Evolutionary conservation across 2,329 filamentous ascomycete genomes (phyloP).

Genomic region (Dryadomyces sulphureus): DNA sequence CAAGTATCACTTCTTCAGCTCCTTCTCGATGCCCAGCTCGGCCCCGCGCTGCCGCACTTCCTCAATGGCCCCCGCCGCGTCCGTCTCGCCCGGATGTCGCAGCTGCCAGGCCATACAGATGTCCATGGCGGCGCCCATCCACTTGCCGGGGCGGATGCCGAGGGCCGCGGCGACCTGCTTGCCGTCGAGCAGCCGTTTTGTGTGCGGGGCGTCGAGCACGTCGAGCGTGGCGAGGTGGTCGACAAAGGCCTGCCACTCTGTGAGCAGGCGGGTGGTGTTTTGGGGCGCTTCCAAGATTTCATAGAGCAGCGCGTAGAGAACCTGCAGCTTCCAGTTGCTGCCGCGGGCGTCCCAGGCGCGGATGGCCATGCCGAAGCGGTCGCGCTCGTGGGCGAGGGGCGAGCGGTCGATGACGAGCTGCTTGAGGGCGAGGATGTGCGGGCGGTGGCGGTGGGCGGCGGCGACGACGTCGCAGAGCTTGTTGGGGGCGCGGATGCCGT

Average conservation of each 20-base stretch:
- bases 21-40: slow-evolving; percentile 31
- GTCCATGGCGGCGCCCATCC: slow-evolving; percentile 70
- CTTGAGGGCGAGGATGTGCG: slow-evolving; percentile 25
- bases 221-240: slow-evolving; percentile 39
- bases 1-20: neutral
- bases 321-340: slow-evolving; percentile 55
- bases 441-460: slow-evolving; percentile 11
- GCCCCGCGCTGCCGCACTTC: slow-evolving; percentile 36
- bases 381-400: slow-evolving; percentile 35
- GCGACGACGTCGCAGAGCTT: slow-evolving; percentile 53
- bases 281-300: slow-evolving; percentile 32
- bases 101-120: slow-evolving; percentile 81
- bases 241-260: slow-evolving; percentile 39
- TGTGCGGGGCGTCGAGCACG: slow-evolving; percentile 39
- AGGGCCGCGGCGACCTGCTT: slow-evolving; percentile 55
- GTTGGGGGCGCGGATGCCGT: slow-evolving; percentile 69
- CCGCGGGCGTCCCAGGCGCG: slow-evolving; percentile 50
- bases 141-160: slow-evolving; percentile 58
- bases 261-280: slow-evolving; percentile 23
- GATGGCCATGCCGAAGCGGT: slow-evolving; percentile 59
- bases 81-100: slow-evolving; percentile 53
- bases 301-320: slow-evolving; percentile 50
- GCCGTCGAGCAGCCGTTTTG: slow-evolving; percentile 59
- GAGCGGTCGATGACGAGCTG: slow-evolving; percentile 28
- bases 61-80: slow-evolving; percentile 42